Base-by-base conservation (phyloP, 805 yeast genomes). In the Yarrowia keelungensis region DNA sequence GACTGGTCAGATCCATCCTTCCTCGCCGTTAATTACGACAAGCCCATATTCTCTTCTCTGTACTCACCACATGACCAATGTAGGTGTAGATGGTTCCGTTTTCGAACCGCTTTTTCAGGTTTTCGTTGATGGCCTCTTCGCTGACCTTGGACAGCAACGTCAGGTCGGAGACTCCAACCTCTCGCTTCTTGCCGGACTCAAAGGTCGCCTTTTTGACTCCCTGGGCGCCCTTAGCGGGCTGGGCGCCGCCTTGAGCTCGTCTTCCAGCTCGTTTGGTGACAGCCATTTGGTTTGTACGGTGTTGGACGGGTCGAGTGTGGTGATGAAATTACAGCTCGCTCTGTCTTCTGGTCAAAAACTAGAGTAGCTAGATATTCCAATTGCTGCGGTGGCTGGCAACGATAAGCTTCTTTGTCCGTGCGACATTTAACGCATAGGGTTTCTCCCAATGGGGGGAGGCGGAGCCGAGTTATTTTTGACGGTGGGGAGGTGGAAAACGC, bases 111-210 rank as follows among this genome's bases (percentile, higher is more conserved):
- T 92, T 91, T 75, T 91, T 86, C 72, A 95, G 81, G 78, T 95
- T 95, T 19, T 93, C 97, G 76, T 92, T 92, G 81, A 95, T 95
- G 50, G 97, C 84, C 69, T 92, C 97, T 77, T 95, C 98, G 54
- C 95, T 84, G 75, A 95, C 94, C 70, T 89, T 90, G 36, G 97
- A 89, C 71, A 95, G 83, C 67, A 95, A 81, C 0, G 99, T 95
- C 75, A 95, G 82, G 79, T 95, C 99, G 51, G 97, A 89, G 9
- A 95, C 98, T 67, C 99, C 99, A n/a, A 95, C 98, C 79, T 95
- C 98, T 78, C 92, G 91, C 84, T 91, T 91, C 81, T 92, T 92
- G 67, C 87, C 81, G 42, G 89, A 79, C 74, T 95, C 98, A 77
- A 92, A 95, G 62, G 92, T 89, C 14, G 98, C 98, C 81, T 94